Evolutionary conservation across 192 early-diverging fungal genomes (phyloP), one percentile per base, ranked within the genome.

Genomic region (Rhizoclosmatium globosum): DNA sequence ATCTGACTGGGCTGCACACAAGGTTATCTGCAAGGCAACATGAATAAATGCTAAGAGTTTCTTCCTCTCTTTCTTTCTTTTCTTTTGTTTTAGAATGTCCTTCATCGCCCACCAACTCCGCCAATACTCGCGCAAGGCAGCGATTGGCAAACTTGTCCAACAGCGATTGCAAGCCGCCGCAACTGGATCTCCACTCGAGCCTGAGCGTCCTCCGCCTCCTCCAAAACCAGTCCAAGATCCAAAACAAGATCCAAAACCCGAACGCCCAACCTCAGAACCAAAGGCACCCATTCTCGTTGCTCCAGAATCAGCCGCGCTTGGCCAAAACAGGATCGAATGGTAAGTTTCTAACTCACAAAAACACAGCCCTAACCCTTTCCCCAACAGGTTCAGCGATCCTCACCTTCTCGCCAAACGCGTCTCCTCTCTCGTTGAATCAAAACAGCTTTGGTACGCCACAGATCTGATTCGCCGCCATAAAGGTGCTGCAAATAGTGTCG

Each of bases 11-110:
- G 91, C 31, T 92, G 94, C 92, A 91, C 41, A 88, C 94, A 31
- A 94, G 91, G 4, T 83, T 94, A 31, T 93, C 87, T 31, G 95
- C 94, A 62, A 94, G 66, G 46, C 62, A n/a, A 11, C 62, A 19
- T 41, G 62, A 41, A 31, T 31, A 31, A 31, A 31, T 31, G 31
- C 31, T 31, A 31, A 31, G 31, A 31, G 31, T 31, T 31, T 31
- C 31, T 31, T 31, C 31, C 31, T 31, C 31, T 31, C 31, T 31
- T 31, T 31, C 31, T 31, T 31, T 31, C 31, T 31, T 31, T 31
- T 31, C 31, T 31, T 31, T 31, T 31, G 31, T 31, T 31, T 31
- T 31, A 31, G 31, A 31, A 31, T 31, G 31, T 31, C 31, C 31
- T 31, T 31, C 31, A 31, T 31, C 31, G 31, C 31, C 31, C 31